phyloP scores from a whole-genome alignment of 495 filamentous ascomycete species.

The Aspergillus campestris region DNA sequence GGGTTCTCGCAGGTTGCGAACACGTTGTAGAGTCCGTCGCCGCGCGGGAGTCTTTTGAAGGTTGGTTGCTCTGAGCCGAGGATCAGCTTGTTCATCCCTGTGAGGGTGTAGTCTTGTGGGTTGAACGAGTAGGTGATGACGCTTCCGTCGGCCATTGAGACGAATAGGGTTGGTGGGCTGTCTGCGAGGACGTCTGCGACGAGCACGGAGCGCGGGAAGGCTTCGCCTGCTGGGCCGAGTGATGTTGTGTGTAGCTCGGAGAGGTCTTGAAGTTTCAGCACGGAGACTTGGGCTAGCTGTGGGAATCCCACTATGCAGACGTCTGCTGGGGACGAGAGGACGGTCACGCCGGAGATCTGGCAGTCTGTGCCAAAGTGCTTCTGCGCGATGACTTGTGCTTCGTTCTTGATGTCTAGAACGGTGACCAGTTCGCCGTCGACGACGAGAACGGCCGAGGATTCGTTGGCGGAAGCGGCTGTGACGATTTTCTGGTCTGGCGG shows the following conservation, averaged over 20 bases:
- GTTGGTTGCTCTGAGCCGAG: conserved; percentile 78
- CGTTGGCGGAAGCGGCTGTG: conserved; percentile 69
- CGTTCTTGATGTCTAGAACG: conserved; percentile 53
- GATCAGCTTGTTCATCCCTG: conserved; percentile 67
- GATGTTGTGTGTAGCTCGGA: conserved; percentile 54
- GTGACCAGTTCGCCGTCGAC: conserved; percentile 59
- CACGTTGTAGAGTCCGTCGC: conserved; percentile 61
- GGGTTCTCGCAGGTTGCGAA: conserved; percentile 93
- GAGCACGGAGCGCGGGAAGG: conserved; percentile 74
- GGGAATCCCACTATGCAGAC: conserved; percentile 79
- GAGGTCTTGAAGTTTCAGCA: conserved; percentile 58
- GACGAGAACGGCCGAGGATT: conserved; percentile 59
- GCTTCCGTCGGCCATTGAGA: conserved; percentile 91
- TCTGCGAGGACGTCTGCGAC: conserved; percentile 61
- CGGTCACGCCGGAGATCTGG: conserved; percentile 78
- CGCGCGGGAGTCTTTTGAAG: conserved; percentile 65
- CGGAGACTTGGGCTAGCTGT: conserved; percentile 61
- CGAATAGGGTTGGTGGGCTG: conserved; percentile 66
- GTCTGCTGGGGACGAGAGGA: conserved; percentile 39
- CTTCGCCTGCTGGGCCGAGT: conserved; percentile 47
- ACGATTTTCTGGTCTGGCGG: conserved; percentile 52
- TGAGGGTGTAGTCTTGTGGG: conserved; percentile 46
- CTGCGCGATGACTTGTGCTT: conserved; percentile 46
- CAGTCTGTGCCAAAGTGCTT: conserved; percentile 54
- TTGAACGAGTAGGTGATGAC: conserved; percentile 81